Conservation (phyloP, 768 basidiomycete species). For the Pleurotus djamor region DNA sequence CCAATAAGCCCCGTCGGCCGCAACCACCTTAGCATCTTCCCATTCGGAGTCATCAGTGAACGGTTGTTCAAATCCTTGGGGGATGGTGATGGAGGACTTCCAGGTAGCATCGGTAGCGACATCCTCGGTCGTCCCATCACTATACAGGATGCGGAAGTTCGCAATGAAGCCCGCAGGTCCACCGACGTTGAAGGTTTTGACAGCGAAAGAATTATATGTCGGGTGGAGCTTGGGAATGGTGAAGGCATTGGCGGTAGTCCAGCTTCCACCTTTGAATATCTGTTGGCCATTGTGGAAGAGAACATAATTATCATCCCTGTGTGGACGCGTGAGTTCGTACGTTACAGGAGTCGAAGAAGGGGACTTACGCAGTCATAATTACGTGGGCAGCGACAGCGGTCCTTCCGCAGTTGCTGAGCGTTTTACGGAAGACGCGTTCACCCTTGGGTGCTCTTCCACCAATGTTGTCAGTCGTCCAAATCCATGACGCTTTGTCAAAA, state of each 20-base stretch:
- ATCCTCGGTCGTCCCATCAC: slow-evolving; percentile 16
- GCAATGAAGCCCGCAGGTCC: slow-evolving; percentile 23
- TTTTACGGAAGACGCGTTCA: slow-evolving; percentile 2
- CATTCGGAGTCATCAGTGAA: slow-evolving; percentile 27
- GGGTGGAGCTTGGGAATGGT: slow-evolving; percentile 21
- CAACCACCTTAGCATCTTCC: slow-evolving; percentile 20
- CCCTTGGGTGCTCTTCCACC: not conserved
- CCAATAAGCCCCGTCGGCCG: no score
- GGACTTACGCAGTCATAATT: not conserved
- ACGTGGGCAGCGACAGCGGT: not conserved
- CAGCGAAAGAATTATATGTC: slow-evolving; percentile 20
- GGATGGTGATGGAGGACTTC: slow-evolving; percentile 15
- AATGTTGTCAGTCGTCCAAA: not conserved
- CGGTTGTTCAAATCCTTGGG: slow-evolving; percentile 24
- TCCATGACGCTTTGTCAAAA: not conserved
- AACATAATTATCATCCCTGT: not conserved
- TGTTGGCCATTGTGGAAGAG: slow-evolving; percentile 1
- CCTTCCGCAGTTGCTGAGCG: not conserved
- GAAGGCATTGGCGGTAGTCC: slow-evolving; percentile 19
- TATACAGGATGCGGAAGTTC: slow-evolving; percentile 16
- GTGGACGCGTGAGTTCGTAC: not conserved
- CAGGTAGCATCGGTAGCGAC: slow-evolving; percentile 20
- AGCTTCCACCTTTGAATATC: slow-evolving; percentile 16
- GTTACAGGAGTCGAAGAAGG: not conserved
- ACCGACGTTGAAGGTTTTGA: slow-evolving; percentile 22